These are phyloP conservation scores for Suillus americanus DNA, from an alignment of 768 basidiomycete species.

Conservation along the genomic window DNA sequence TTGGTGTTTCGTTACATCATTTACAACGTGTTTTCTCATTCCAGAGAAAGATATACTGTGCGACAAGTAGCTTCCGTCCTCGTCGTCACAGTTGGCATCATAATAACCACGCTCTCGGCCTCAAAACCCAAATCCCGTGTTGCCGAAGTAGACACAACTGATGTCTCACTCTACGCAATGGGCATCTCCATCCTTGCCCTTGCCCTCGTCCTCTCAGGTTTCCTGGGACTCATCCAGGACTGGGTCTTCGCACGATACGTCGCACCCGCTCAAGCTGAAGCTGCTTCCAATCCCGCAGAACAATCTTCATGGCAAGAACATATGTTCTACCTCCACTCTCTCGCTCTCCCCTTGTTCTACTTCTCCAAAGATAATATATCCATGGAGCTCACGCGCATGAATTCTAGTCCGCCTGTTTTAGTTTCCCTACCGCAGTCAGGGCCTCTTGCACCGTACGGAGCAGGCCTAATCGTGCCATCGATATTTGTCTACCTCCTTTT, in stretches of 20 bases:
- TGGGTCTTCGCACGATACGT: slow-evolving; percentile 62
- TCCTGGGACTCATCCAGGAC: slow-evolving; percentile 86
- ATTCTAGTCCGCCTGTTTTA: slow-evolving; percentile 15
- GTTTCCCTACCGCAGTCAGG: slow-evolving; percentile 8
- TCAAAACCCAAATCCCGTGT: slow-evolving; percentile 35
- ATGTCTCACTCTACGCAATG: slow-evolving; percentile 47
- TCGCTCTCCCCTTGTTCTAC: slow-evolving; percentile 76
- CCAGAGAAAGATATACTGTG: slow-evolving; percentile 50
- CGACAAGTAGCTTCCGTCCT: slow-evolving; percentile 73
- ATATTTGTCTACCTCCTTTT: slow-evolving; percentile 63
- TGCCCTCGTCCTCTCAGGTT: slow-evolving; percentile 77
- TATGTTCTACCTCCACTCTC: slow-evolving; percentile 88
- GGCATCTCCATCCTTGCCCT: slow-evolving; percentile 75
- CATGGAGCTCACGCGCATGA: slow-evolving; percentile 17
- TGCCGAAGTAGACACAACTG: slow-evolving; percentile 2
- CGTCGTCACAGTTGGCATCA: slow-evolving; percentile 78
- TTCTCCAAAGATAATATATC: slow-evolving; percentile 54
- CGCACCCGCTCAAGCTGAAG: slow-evolving; percentile 21
- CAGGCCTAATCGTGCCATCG: slow-evolving; percentile 47
- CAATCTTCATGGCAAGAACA: slow-evolving; percentile 75
- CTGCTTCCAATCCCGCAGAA: slow-evolving; percentile 16
- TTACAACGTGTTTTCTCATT: slow-evolving; percentile 9
- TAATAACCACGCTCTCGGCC: slow-evolving; percentile 80
- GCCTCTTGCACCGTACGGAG: slow-evolving; percentile 22
- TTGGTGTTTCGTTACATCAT: slow-evolving; percentile 30